Percentiles rank a stretch among this genome's conserved stretches.
Evolutionary conservation across 495 filamentous ascomycete genomes (phyloP).

Genomic region (Penicillium subrubescens): DNA sequence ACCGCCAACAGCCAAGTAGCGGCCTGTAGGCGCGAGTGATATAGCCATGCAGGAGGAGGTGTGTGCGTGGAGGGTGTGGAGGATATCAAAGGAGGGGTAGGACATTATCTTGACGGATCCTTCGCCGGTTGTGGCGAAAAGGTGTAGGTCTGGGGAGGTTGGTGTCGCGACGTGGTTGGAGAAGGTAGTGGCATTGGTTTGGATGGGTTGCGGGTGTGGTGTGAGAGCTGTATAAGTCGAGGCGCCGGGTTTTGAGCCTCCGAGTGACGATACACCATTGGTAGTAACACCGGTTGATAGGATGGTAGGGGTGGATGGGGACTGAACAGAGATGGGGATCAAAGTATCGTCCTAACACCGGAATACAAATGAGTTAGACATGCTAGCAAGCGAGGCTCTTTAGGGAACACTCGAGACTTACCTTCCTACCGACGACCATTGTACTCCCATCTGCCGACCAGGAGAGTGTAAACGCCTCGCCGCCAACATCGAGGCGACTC

Average conservation of each 20-base stretch:
- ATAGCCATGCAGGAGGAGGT: conserved; percentile 75
- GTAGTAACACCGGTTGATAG: conserved; percentile 16
- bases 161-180: conserved; percentile 59
- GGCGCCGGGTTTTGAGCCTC: conserved; percentile 20
- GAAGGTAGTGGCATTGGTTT: conserved; percentile 84
- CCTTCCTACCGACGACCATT: conserved; percentile 84
- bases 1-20: conserved; percentile 84
- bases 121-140: conserved; percentile 83
- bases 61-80: conserved; percentile 76
- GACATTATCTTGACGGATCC: conserved; percentile 80
- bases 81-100: conserved; percentile 55
- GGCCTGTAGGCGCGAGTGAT: conserved; percentile 72
- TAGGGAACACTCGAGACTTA: conserved; percentile 30
- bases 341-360: conserved; percentile 65
- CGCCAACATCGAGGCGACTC: conserved; percentile 78
- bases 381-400: not conserved
- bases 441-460: conserved; percentile 88
- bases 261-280: conserved; percentile 12
- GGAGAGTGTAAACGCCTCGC: conserved; percentile 78
- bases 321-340: conserved; percentile 60
- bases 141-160: conserved; percentile 39
- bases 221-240: conserved; percentile 51
- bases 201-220: conserved; percentile 67
- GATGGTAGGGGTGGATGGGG: conserved; percentile 40
- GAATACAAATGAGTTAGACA: not conserved